These are phyloP conservation scores for Breynia disticha DNA, from an alignment of 441 rosid genomes.

Conservation along the genomic window DNA sequence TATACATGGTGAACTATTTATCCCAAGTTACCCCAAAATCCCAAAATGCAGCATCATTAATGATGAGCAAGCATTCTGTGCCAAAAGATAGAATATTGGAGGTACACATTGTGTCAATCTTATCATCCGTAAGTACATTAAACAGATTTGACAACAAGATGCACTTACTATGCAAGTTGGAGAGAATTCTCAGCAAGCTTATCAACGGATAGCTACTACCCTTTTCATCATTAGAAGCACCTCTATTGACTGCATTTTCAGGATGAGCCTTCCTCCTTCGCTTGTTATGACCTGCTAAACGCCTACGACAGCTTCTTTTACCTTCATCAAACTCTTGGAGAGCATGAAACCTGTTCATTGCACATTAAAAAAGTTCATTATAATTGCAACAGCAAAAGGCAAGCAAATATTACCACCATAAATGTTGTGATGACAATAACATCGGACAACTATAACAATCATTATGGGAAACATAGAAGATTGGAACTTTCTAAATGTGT, in stretches of 20 bases:
- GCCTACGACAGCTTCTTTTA: constrained; percentile 93
- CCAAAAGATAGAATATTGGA: background rate
- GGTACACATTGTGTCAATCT: background rate
- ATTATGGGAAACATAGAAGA: too few species aligned
- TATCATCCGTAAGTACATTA: constrained; percentile 1
- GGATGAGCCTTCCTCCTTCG: constrained; percentile 92
- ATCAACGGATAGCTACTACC: constrained; percentile 58
- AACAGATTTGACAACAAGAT: background rate
- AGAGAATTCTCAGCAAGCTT: constrained; percentile 68
- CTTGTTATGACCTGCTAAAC: constrained; percentile 93
- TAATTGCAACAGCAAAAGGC: too few species aligned
- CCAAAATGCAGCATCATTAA: too few species aligned
- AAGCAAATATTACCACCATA: too few species aligned
- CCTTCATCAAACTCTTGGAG: constrained; percentile 98
- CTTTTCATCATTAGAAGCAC: constrained; percentile 50
- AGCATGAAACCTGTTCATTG: constrained; percentile 58
- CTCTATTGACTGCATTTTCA: constrained; percentile 36
- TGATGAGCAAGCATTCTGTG: too few species aligned
- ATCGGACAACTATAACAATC: too few species aligned
- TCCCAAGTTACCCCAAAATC: too few species aligned
- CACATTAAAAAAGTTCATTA: too few species aligned
- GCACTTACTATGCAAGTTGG: constrained; percentile 70
- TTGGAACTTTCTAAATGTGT: too few species aligned
- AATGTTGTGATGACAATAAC: too few species aligned
- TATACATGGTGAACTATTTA: too few species aligned